Percentiles rank a stretch among this genome's conserved stretches.
phyloP scores from a whole-genome alignment of 2,329 filamentous ascomycete genomes.

The Zymoseptoria ardabiliae region DNA sequence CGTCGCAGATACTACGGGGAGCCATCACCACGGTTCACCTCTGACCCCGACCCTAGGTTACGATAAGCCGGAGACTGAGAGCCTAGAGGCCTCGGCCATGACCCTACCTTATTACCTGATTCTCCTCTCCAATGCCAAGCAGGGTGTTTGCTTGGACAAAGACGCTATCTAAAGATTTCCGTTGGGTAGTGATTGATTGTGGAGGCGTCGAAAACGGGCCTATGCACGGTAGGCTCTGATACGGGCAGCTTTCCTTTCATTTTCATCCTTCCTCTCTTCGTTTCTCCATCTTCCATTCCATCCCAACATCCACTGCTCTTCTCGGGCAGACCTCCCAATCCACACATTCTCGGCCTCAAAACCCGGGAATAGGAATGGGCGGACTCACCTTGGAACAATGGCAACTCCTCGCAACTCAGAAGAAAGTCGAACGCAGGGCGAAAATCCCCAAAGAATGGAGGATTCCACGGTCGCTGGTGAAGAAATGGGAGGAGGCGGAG shows the following conservation, averaged over 20 bases:
- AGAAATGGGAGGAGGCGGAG: constrained; percentile 40
- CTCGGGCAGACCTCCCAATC: background rate
- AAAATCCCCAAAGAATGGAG: constrained; percentile 40
- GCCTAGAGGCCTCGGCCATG: background rate
- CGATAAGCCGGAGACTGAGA: background rate
- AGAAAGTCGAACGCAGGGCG: constrained; percentile 34
- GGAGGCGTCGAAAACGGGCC: background rate
- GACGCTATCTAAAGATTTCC: background rate
- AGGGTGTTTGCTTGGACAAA: background rate
- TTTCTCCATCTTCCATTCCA: background rate
- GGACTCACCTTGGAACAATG: constrained; percentile 21
- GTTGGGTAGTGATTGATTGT: background rate
- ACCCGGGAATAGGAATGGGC: background rate
- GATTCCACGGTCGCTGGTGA: constrained; percentile 35
- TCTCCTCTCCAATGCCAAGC: background rate
- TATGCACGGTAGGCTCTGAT: background rate
- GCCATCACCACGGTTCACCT: background rate
- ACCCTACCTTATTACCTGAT: background rate
- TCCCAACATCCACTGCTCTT: background rate
- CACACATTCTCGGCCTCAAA: background rate
- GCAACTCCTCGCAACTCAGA: constrained; percentile 35
- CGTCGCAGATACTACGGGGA: background rate
- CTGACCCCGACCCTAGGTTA: background rate
- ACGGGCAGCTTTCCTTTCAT: background rate
- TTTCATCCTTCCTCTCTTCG: background rate